Conservation (phyloP, 148 eudicot species). For the Rhododendron ovatum region DNA sequence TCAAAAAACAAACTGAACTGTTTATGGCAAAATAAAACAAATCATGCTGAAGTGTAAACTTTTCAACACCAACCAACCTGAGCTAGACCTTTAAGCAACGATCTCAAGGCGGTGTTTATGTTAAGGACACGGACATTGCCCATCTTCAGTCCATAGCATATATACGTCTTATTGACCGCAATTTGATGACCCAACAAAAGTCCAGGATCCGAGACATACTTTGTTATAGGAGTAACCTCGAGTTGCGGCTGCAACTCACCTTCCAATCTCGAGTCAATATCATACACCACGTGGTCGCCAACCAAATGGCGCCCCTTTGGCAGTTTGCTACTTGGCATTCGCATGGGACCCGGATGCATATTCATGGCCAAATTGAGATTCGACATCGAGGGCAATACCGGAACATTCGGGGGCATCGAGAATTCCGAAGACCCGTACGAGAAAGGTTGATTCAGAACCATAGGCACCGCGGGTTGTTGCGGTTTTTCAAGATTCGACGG, state of each 20-base stretch:
- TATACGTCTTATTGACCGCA: constrained; percentile 86
- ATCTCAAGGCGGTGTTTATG: constrained; percentile 84
- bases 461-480: constrained; percentile 24
- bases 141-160: constrained; percentile 90
- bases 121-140: constrained; percentile 88
- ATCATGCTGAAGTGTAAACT: neutral
- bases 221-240: constrained; percentile 94
- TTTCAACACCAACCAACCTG: constrained; percentile 53
- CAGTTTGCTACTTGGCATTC: constrained; percentile 78
- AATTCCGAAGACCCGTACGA: constrained; percentile 42
- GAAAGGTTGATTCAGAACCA: constrained; percentile 27
- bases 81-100: constrained; percentile 80
- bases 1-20: neutral
- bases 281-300: constrained; percentile 58
- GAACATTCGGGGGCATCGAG: constrained; percentile 15
- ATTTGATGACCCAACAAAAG: constrained; percentile 82
- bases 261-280: constrained; percentile 67
- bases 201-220: constrained; percentile 87
- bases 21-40: neutral
- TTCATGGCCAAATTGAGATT: constrained; percentile 21
- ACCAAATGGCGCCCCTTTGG: constrained; percentile 80
- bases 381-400: constrained; percentile 17
- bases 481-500: constrained; percentile 33
- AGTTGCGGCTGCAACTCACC: constrained; percentile 97
- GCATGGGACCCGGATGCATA: constrained; percentile 37